Evolutionary conservation across 2,329 filamentous ascomycete genomes (phyloP).

Genomic region (Fusarium anguioides): DNA sequence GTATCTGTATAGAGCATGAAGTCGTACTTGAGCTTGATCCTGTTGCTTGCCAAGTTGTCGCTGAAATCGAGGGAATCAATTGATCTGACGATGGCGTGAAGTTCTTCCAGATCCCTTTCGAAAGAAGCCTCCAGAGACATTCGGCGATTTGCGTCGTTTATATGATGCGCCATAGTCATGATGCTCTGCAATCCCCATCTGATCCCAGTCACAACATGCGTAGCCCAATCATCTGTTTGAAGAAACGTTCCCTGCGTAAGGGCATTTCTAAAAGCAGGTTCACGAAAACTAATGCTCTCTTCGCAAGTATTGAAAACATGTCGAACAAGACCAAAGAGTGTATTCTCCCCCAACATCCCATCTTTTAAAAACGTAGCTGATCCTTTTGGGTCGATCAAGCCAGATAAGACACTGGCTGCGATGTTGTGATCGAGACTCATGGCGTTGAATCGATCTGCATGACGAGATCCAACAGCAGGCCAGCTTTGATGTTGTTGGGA

Average conservation of each 20-base stretch:
- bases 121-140: neutral
- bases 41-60: neutral
- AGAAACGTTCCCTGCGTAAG: fast-evolving
- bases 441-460: neutral
- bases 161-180: neutral
- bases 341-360: fast-evolving
- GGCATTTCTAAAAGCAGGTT: fast-evolving
- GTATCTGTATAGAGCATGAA: constrained; percentile 29
- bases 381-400: neutral
- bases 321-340: neutral
- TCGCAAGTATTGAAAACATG: neutral
- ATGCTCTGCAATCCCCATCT: constrained; percentile 28
- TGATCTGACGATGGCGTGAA: neutral
- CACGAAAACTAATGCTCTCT: neutral
- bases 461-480: neutral
- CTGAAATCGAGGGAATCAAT: neutral
- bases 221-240: neutral
- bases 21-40: constrained; percentile 6
- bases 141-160: neutral
- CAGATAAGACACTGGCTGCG: constrained; percentile 23
- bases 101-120: neutral
- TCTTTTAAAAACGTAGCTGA: constrained; percentile 20
- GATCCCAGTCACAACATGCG: constrained; percentile 23
- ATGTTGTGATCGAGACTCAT: constrained; percentile 9
- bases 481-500: neutral